These are phyloP conservation scores for Rhypophila decipiens DNA, from an alignment of 495 filamentous ascomycete species.

Conservation along the genomic window DNA sequence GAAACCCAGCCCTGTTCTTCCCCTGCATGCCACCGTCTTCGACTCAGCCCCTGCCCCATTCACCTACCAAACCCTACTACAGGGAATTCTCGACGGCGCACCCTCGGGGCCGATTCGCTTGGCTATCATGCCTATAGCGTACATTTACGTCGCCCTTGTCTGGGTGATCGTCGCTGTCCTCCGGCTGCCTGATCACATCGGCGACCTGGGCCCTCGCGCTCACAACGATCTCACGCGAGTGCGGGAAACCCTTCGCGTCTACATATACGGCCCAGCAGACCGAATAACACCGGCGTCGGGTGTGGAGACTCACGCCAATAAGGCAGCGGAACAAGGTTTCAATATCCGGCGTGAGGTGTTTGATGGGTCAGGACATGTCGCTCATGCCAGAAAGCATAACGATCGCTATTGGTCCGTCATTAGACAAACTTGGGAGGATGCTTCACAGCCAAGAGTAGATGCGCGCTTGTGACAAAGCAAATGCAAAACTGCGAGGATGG, in stretches of 20 bases:
- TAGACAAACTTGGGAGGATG: constrained; percentile 19
- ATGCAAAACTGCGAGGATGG: too few species aligned
- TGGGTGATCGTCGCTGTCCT: constrained; percentile 19
- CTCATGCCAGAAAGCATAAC: constrained; percentile 23
- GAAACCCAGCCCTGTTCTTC: constrained; percentile 6
- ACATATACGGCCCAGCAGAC: constrained; percentile 26
- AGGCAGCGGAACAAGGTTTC: constrained; percentile 18
- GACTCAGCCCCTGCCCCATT: constrained; percentile 27
- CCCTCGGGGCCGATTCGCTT: constrained; percentile 13
- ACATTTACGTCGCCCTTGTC: constrained; percentile 12
- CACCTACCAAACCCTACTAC: constrained; percentile 15
- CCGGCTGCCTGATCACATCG: constrained; percentile 19
- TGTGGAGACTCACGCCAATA: constrained; percentile 22
- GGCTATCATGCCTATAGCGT: constrained; percentile 19
- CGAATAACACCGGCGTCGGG: constrained; percentile 24
- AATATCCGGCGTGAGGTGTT: constrained; percentile 20
- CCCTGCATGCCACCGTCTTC: constrained; percentile 22
- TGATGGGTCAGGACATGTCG: constrained; percentile 24
- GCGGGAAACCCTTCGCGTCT: constrained; percentile 22
- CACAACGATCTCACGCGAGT: constrained; percentile 22
- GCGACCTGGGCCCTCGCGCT: constrained; percentile 16
- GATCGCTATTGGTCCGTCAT: constrained; percentile 26
- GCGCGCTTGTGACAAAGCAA: too few species aligned
- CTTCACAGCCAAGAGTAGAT: background rate
- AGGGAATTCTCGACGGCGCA: constrained; percentile 19